Evolutionary conservation across 2,329 filamentous ascomycete species (phyloP).

Genomic region (Aciculosporium take): DNA sequence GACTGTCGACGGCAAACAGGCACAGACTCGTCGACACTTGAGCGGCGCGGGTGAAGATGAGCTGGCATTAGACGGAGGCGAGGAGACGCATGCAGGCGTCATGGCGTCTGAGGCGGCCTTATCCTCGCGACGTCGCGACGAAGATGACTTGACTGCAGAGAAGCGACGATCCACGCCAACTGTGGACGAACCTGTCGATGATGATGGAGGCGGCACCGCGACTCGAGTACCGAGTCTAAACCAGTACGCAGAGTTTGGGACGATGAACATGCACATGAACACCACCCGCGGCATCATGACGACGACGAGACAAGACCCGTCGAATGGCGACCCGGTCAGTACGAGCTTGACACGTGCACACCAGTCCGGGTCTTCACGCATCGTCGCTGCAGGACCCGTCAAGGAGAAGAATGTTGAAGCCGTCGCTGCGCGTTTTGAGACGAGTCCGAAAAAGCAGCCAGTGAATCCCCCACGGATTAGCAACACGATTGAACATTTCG

Average conservation of each 20-base stretch:
- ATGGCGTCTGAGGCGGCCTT: background rate
- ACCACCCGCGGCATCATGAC: background rate
- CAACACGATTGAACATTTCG: slow-evolving; percentile 6
- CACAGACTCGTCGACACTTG: background rate
- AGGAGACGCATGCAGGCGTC: background rate
- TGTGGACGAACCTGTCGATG: background rate
- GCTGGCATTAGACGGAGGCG: background rate
- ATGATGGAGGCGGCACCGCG: background rate
- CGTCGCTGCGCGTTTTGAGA: background rate
- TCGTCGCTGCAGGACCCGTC: background rate
- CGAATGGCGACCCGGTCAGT: background rate
- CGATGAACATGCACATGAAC: background rate
- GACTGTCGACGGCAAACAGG: background rate
- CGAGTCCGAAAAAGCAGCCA: background rate
- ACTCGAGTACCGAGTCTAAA: background rate
- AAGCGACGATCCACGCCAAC: background rate
- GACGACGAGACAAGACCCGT: background rate
- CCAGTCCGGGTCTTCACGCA: background rate
- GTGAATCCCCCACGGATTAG: slow-evolving; percentile 2
- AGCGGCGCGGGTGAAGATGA: background rate
- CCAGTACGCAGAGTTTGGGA: background rate
- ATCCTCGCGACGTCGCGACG: background rate
- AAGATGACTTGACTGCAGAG: background rate
- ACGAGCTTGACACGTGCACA: background rate
- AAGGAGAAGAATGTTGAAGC: background rate